Conservation (phyloP, 108 stramenopile genomes). For the Cyclotella choctawhatcheeana region DNA sequence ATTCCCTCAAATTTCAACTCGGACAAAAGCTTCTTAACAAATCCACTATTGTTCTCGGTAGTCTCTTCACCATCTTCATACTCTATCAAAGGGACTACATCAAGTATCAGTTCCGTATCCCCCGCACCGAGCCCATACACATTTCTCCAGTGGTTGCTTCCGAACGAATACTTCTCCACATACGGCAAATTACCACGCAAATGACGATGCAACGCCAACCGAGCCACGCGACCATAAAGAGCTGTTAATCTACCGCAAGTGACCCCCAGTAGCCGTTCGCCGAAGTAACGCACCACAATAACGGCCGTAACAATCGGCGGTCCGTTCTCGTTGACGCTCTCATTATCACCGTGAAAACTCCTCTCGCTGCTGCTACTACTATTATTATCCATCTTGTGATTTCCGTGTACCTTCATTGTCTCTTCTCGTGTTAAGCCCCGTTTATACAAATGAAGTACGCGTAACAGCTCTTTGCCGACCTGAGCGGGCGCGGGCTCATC, state of each 20-base stretch:
- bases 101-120: conserved; percentile 71
- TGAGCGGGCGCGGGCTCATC: not conserved
- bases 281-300: conserved; percentile 68
- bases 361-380: too few relatives aligned
- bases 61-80: conserved; percentile 3
- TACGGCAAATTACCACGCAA: conserved; percentile 49
- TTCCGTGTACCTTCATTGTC: conserved; percentile 7
- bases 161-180: conserved; percentile 33
- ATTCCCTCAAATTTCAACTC: conserved; percentile 80
- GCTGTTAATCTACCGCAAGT: conserved; percentile 69
- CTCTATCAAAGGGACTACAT: conserved; percentile 54
- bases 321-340: conserved; percentile 46
- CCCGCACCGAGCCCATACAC: conserved; percentile 78
- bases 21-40: conserved; percentile 39
- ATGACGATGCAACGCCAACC: conserved; percentile 62
- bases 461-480: conserved; percentile 7
- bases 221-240: conserved; percentile 57
- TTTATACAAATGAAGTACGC: conserved; percentile 6
- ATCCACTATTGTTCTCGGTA: not conserved
- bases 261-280: conserved; percentile 58
- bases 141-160: conserved; percentile 34
- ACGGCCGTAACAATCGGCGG: conserved; percentile 53
- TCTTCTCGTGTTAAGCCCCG: not conserved
- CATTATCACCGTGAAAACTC: not conserved
- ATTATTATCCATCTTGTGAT: not conserved